Evolutionary conservation across 192 early-diverging fungal genomes (phyloP), one percentile per base, ranked within the genome.

Genomic region (Hyaloraphidium curvatum): DNA sequence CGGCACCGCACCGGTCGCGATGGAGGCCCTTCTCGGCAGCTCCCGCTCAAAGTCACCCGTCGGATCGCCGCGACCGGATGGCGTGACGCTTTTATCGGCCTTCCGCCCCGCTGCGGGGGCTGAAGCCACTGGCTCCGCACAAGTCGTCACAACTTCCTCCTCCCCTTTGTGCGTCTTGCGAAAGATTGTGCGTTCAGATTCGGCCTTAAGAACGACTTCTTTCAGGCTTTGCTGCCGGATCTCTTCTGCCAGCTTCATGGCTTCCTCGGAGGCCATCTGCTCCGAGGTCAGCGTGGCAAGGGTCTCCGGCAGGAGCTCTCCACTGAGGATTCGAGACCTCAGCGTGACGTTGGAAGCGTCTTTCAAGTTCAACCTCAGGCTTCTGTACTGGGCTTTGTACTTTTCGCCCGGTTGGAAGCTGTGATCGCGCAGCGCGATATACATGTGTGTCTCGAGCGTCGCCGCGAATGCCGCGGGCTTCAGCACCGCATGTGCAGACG

Each of bases 101-200:
- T n/a, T n/a, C n/a, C n/a, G n/a, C n/a, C n/a, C n/a, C n/a, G n/a
- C n/a, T n/a, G n/a, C n/a, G n/a, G n/a, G n/a, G n/a, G n/a, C n/a
- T n/a, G n/a, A n/a, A n/a, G n/a, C n/a, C n/a, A n/a, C n/a, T n/a
- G n/a, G n/a, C n/a, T n/a, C n/a, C n/a, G n/a, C n/a, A n/a, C n/a
- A n/a, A n/a, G n/a, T n/a, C n/a, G n/a, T n/a, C n/a, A n/a, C 43
- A 14, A 48, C 43, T 48, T 48, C 43, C 43, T 22, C 19, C 25
- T 48, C 43, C 23, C 43, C 43, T 25, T 48, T 48, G 19, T 48
- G 43, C 19, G 43, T 48, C 23, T 48, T 48, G 9, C 14, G 17
- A 25, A 48, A 14, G 14, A 14, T 11, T 25, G 17, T 5, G 17
- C 43, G 17, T 22, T 48, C 43, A 9, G 43, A 7, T 25, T 14